Base-by-base conservation (phyloP, 306 rosid species). In the Alnus glutinosa region DNA sequence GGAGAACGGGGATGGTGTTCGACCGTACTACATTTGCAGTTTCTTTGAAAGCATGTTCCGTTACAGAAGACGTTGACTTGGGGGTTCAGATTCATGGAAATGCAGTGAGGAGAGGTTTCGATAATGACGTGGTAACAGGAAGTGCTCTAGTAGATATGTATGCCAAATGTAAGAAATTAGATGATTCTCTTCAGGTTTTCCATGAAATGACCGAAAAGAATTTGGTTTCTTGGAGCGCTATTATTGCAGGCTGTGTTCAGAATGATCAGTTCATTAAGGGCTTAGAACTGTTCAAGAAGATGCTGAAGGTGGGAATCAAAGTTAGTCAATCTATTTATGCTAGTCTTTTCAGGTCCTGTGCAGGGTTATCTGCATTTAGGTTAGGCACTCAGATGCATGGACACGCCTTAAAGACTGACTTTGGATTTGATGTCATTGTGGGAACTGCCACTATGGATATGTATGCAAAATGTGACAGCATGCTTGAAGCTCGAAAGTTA, bases 371-470 rank as follows among this genome's bases (percentile, higher is more conserved):
- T 76, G 89, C 90, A 15, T 82, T 80, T 50, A 80, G 79, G 50
- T 83, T 90, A 1, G 98, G 98, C 64, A 79, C 79, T 32, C 98
- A 94, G 81, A 83, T 94, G 88, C 98, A 94, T 37, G 92, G 88
- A 34, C 95, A 88, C 55, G 83, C 95, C 64, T 70, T 92, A 57
- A 94, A 94, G 88, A 54, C 87, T 14, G 71, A 70, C 57, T 94
- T 90, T 75, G 90, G 87, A 76, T 80, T 78, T 3, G 98, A 94
- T 85, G 77, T 83, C 71, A 79, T 94, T 15, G 93, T 92, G 52
- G 97, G 94, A 70, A 92, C 97, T 55, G 98, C 97, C n/a, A 90
- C 86, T 51, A 73, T 92, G 75, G 98, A 92, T 86, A 92, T 94
- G 98, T 94, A 94, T 76, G 94, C 92, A 61, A 94, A 92, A 83